phyloP scores from a whole-genome alignment of 768 basidiomycete genomes.

The Tremella fuciformis region DNA sequence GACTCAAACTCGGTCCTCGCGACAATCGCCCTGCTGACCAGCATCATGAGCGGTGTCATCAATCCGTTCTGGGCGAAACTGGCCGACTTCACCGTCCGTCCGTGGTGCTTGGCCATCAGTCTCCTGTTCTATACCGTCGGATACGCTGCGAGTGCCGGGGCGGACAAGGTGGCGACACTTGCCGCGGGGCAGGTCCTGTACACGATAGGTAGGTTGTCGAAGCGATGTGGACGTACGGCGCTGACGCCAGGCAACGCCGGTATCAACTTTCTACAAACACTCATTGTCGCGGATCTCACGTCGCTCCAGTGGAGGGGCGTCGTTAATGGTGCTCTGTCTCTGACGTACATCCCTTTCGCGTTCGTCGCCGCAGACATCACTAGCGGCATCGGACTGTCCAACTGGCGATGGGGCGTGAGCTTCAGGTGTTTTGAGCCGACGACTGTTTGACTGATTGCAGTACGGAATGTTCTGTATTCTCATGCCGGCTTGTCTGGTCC shows the following conservation, averaged over 20 bases:
- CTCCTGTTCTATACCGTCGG: slow-evolving; percentile 42
- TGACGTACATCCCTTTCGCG: slow-evolving; percentile 36
- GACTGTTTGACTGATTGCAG: not conserved
- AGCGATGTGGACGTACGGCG: slow-evolving; percentile 22
- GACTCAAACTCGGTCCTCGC: slow-evolving; percentile 45
- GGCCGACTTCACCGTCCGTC: slow-evolving; percentile 23
- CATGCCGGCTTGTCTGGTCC: slow-evolving; percentile 33
- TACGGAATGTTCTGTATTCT: slow-evolving; percentile 42
- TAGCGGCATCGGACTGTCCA: slow-evolving; percentile 17
- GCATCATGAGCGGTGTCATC: slow-evolving; percentile 37
- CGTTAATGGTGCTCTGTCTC: slow-evolving; percentile 26
- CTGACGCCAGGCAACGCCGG: slow-evolving; percentile 9
- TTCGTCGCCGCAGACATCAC: slow-evolving; percentile 36
- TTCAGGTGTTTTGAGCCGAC: too few species aligned
- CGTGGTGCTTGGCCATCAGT: slow-evolving; percentile 30
- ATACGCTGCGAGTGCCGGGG: slow-evolving; percentile 39
- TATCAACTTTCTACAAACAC: slow-evolving; percentile 5
- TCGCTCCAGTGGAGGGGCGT: slow-evolving; percentile 47
- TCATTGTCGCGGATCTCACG: slow-evolving; percentile 43
- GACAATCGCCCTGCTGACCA: slow-evolving; percentile 42
- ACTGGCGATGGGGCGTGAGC: slow-evolving; percentile 44
- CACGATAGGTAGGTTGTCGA: slow-evolving; percentile 39
- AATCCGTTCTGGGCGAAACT: slow-evolving; percentile 45
- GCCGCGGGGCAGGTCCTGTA: slow-evolving; percentile 32
- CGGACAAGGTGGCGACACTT: slow-evolving; percentile 36